Conservation (phyloP, 305 asterid genomes). For the Coffea humblotiana region DNA sequence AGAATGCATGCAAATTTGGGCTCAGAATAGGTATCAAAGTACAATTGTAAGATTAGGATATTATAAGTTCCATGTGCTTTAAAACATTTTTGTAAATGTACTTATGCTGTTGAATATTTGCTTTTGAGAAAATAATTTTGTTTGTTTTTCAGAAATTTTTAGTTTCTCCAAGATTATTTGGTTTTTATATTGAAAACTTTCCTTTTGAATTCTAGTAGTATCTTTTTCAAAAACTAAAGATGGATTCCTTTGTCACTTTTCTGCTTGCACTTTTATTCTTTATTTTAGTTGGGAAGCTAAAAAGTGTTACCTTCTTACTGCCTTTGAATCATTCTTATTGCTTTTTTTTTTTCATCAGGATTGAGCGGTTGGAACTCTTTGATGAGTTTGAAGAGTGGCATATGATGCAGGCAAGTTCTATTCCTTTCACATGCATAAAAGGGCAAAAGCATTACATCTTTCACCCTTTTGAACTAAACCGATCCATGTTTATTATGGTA, state of each 20-base stretch:
- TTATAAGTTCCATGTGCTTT: not conserved
- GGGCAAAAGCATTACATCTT: not conserved
- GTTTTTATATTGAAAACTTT: not conserved
- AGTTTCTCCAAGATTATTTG: slow-evolving; percentile 7
- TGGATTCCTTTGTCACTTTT: slow-evolving; percentile 23
- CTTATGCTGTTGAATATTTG: not conserved
- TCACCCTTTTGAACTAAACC: not conserved
- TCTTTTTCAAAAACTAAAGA: slow-evolving; percentile 23
- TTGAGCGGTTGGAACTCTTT: slow-evolving; percentile 89
- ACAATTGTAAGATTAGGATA: not conserved
- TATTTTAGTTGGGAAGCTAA: slow-evolving; percentile 8
- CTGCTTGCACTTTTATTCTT: slow-evolving; percentile 28
- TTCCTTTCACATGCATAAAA: slow-evolving; percentile 17
- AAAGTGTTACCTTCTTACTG: slow-evolving; percentile 3
- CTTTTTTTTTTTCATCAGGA: slow-evolving; percentile 43
- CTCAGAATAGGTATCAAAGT: not conserved
- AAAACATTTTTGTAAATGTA: not conserved
- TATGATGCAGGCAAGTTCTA: slow-evolving; percentile 88
- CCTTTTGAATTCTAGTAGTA: slow-evolving; percentile 22
- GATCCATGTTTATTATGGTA: not conserved
- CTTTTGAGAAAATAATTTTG: slow-evolving; percentile 5
- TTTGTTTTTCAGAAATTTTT: slow-evolving; percentile 7
- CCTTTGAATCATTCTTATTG: slow-evolving; percentile 29
- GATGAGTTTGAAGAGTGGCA: slow-evolving; percentile 99
- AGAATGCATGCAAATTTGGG: not conserved